Evolutionary conservation across 2,329 filamentous ascomycete species (phyloP).

Genomic region (Ceratocystis papillata): DNA sequence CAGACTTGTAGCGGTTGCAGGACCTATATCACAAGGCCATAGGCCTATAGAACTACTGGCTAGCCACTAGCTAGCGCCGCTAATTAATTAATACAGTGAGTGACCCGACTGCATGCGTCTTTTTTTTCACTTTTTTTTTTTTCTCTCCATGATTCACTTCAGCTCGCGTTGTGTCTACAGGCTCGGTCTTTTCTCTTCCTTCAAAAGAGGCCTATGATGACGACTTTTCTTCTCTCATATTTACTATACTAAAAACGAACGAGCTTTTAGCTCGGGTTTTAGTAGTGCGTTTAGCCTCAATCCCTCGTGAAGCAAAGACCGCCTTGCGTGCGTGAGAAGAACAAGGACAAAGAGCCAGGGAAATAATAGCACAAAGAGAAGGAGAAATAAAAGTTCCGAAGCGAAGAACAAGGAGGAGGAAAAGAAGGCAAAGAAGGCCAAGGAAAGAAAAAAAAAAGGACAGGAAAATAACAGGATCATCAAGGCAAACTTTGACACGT

Average conservation of each 20-base stretch:
- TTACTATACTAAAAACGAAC: not conserved
- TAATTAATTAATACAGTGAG: not conserved
- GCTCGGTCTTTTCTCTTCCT: not conserved
- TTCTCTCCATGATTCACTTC: not conserved
- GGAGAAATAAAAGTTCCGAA: not conserved
- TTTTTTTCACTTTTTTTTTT: not conserved
- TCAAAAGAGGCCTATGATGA: not conserved
- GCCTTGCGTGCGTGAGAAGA: not conserved
- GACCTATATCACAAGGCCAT: not conserved
- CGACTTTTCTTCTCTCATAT: not conserved
- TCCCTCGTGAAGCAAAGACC: conserved; percentile 4
- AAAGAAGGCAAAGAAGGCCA: not conserved
- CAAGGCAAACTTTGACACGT: conserved; percentile 10
- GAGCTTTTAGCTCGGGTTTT: not conserved
- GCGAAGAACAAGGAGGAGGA: not conserved
- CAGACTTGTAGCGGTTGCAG: not conserved
- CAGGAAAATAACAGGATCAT: not conserved
- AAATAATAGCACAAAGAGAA: not conserved
- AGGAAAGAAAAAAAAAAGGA: not conserved
- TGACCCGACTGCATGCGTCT: not conserved
- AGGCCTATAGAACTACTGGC: conserved; percentile 2
- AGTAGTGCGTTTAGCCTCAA: not conserved
- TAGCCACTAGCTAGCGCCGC: not conserved
- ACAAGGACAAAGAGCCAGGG: not conserved
- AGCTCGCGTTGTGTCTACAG: not conserved